Percentiles rank a stretch among this genome's conserved stretches.
These are phyloP conservation scores for Irpex sp. DNA, from an alignment of 1,284 basidiomycete species.

Conservation along the genomic window DNA sequence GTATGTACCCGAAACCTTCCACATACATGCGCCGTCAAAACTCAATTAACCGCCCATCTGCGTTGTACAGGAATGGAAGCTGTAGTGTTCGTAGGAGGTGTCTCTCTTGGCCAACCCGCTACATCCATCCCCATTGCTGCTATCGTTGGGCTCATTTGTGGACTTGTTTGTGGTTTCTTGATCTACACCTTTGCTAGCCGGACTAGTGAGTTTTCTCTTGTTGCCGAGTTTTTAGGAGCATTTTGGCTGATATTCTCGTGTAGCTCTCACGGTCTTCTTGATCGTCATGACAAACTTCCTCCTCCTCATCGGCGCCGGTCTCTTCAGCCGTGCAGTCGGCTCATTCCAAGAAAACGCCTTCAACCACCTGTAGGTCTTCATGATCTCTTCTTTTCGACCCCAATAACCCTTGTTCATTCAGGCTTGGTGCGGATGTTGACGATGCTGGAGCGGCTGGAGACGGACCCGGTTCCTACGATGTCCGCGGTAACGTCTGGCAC, in stretches of 20 bases:
- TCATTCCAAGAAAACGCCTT: constrained; percentile 71
- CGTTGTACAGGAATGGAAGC: constrained; percentile 68
- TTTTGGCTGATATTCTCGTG: background rate
- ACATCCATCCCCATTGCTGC: constrained; percentile 86
- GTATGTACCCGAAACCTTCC: constrained; percentile 30
- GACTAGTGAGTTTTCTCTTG: constrained; percentile 46
- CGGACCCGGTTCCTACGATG: constrained; percentile 80
- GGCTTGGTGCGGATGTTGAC: constrained; percentile 73
- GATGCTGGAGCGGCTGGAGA: constrained; percentile 61
- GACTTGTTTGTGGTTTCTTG: constrained; percentile 63
- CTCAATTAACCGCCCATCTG: background rate
- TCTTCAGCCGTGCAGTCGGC: constrained; percentile 74
- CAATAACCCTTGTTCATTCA: constrained; percentile 11
- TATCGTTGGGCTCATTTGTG: constrained; percentile 78
- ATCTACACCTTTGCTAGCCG: constrained; percentile 77
- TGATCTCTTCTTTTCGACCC: background rate
- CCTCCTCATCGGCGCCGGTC: constrained; percentile 87
- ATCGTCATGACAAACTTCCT: constrained; percentile 87
- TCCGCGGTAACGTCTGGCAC: constrained; percentile 84
- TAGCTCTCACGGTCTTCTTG: constrained; percentile 77
- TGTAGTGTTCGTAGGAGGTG: constrained; percentile 91
- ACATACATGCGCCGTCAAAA: background rate
- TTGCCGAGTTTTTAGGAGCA: background rate
- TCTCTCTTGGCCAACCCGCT: constrained; percentile 78
- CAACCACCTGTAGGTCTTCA: constrained; percentile 41